Base-by-base conservation (phyloP, 768 basidiomycete genomes). In the Tricholoma saponaceum region DNA sequence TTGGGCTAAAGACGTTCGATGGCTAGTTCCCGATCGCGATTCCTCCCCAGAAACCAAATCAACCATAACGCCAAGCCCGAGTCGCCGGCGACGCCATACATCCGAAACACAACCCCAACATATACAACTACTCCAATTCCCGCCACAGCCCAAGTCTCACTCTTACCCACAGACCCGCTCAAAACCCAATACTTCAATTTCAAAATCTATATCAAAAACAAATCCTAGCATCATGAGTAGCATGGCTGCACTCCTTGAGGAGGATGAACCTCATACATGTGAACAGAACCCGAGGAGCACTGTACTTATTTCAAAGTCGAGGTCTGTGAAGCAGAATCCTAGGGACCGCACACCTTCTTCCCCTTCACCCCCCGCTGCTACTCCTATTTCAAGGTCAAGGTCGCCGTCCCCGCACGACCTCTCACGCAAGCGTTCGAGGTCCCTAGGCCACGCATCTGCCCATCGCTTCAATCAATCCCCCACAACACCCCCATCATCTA, bases 1-100 rank as follows among this genome's bases (percentile, higher is more conserved):
- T 61, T 89, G 86, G 88, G 80, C 83, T 12, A 81, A 79, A 60
- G 87, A 89, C 51, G 81, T 87, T 16, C 78, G 84, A 32, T 87
- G 83, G 84, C 81, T 90, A 28, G 79, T 52, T 67, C 80, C 37
- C 66, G 47, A 50, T 50, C 47, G 25, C 28, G n/a, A 28, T 49
- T 70, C 33, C 53, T 54, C 33, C 26, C 22, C 53, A 37, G 51
- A 60, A 35, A 52, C 58, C 16, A 55, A 55, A 59, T 56, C 68
- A 7, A 68, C 64, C 14, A 64, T 64, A 30, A 64, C 69, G 14
- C 62, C 64, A 8, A 46, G 46, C 16, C 56, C 26, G 51, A 30
- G 8, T 30, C 54, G 14, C 28, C 20, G 43, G 23, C 22, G 28
- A 25, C 39, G 39, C 28, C 25, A 55, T 4, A 44, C 59, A 39